These are phyloP conservation scores for Coemansia sp. DNA, from an alignment of 192 early-diverging fungal species.

Conservation along the genomic window DNA sequence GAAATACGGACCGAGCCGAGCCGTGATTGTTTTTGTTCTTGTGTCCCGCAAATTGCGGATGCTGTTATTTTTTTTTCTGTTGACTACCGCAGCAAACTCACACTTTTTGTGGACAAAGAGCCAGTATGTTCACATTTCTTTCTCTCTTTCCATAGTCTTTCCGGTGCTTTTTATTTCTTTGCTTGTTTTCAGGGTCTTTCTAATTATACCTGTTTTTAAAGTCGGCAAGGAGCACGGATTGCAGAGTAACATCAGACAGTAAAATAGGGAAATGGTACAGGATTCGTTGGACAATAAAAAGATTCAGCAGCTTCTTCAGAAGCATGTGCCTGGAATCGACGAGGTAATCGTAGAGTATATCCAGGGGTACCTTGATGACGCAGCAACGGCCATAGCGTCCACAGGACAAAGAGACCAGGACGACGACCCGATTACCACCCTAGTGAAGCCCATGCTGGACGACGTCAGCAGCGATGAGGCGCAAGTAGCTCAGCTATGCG, in stretches of 20 bases:
- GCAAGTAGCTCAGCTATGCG: conserved; percentile 69
- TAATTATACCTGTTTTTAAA: not conserved
- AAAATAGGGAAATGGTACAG: conserved; percentile 25
- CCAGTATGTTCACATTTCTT: not conserved
- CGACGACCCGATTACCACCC: conserved; percentile 58
- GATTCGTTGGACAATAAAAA: conserved; percentile 37
- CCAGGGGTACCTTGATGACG: conserved; percentile 68
- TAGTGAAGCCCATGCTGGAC: conserved; percentile 66
- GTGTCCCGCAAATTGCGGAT: not conserved
- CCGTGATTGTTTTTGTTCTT: no score
- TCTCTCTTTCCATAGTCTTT: not conserved
- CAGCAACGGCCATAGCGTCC: conserved; percentile 31
- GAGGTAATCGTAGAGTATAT: conserved; percentile 77
- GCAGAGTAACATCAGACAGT: not conserved
- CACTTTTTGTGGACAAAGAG: not conserved
- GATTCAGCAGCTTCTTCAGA: conserved; percentile 52
- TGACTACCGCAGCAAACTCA: conserved; percentile 8
- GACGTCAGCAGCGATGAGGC: conserved; percentile 66
- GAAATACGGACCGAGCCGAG: no score
- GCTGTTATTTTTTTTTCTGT: not conserved
- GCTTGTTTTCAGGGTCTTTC: not conserved
- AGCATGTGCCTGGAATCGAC: conserved; percentile 70
- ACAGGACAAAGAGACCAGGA: conserved; percentile 26
- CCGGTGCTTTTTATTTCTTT: not conserved
- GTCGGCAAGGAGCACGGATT: not conserved